Percentiles rank a stretch among this genome's conserved stretches.
phyloP scores from a whole-genome alignment of 2,329 filamentous ascomycete species.

The Torrubiella hemipterigena region DNA sequence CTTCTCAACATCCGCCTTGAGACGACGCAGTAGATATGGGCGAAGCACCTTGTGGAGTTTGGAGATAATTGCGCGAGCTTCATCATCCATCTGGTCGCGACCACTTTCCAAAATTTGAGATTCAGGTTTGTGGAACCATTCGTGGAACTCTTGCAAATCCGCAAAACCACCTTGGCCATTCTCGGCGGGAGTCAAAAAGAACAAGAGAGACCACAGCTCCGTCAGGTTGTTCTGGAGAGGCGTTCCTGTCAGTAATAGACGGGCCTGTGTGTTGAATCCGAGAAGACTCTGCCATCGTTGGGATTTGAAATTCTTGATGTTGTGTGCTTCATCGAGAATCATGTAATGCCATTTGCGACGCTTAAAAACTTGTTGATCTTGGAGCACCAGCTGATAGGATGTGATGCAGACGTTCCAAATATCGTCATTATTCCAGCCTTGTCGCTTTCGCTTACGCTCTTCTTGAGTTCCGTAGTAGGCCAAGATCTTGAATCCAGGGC shows the following conservation, averaged over 20 bases:
- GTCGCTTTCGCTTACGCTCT: constrained; percentile 80
- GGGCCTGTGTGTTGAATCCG: constrained; percentile 80
- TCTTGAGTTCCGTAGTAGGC: constrained; percentile 94
- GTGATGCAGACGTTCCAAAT: constrained; percentile 97
- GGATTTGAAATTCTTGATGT: constrained; percentile 99
- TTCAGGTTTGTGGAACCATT: constrained; percentile 91
- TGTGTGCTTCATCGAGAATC: constrained; percentile 95
- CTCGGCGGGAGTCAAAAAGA: constrained; percentile 90
- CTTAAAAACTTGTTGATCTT: constrained; percentile 90
- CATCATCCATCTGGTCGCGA: constrained; percentile 84
- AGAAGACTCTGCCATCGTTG: constrained; percentile 93
- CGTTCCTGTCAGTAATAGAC: constrained; percentile 83
- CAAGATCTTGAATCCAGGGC: constrained; percentile 93
- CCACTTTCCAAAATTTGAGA: constrained; percentile 95
- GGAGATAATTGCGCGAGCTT: constrained; percentile 80
- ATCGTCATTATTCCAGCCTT: constrained; percentile 87
- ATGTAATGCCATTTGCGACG: constrained; percentile 93
- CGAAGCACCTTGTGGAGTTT: constrained; percentile 91
- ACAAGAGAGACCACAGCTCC: constrained; percentile 91
- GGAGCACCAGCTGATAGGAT: constrained; percentile 89
- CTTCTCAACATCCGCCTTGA: constrained; percentile 97
- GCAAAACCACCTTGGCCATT: constrained; percentile 83
- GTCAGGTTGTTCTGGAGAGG: constrained; percentile 95
- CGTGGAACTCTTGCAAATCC: constrained; percentile 88
- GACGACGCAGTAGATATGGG: constrained; percentile 76